Base-by-base conservation (phyloP, 108 stramenopile genomes). In the Fragilariopsis cylindrus region DNA sequence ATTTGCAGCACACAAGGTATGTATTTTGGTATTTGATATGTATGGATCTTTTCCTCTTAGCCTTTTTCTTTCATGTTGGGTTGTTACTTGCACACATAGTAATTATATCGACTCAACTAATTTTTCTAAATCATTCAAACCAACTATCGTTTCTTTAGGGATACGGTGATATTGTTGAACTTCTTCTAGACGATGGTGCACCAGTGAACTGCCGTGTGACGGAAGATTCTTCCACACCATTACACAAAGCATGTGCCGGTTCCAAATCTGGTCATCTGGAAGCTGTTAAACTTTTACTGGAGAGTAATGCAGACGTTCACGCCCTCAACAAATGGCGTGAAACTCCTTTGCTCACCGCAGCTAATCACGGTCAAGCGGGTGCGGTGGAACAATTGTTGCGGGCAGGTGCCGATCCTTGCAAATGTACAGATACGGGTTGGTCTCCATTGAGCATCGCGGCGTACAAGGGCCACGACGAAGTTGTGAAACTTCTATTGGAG, bases 271-370 rank as follows among this genome's bases (percentile, higher is more conserved):
- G 94, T 12, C 94, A 96, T 77, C 74, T 92, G 30, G 79, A 84
- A 48, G 85, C 94, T 4, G 91, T 91, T 11, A 88, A 89, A 46
- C 84, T 86, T 44, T 69, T 96, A 67, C 60, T 96, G 15, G 87
- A 76, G 43, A 83, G 74, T 9, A 79, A 80, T 65, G 94, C 94
- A 3, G 92, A 96, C 76, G 92, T 92, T 7, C 94, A 96, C 74
- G 94, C 94, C 11, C 82, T 96, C 72, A 96, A 96, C 72, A 96
- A 96, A 57, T 96, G 94, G 94, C 91, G 89, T 64, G 94, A 94
- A 67, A 94, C 92, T 2, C 92, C 95, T 5, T 75, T 96, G 75
- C 74, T 93, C 46, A 94, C 91, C 30, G 95, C 95, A 13, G 92
- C 92, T 16, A 93, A 93, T 71, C 92, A 96, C 73, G 95, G 95